A percentile compares a stretch with the other conserved stretches of the same genome.
These are phyloP conservation scores for Pseudogymnoascus sp. DNA, from an alignment of 2,329 filamentous ascomycete genomes.

Conservation along the genomic window DNA sequence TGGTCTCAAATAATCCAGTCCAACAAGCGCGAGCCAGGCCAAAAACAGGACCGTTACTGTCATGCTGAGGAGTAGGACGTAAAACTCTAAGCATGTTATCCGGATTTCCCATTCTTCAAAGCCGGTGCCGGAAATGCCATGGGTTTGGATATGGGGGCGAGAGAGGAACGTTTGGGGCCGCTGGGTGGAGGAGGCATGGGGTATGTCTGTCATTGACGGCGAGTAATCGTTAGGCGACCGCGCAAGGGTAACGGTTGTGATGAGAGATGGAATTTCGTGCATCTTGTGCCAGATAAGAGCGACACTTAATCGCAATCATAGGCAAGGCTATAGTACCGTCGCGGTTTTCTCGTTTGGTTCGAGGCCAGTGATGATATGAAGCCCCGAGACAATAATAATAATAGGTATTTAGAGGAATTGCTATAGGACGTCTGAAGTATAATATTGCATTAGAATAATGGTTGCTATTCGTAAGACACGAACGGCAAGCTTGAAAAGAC, in stretches of 20 bases:
- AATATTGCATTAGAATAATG: neutral
- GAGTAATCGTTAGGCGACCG: too few relatives aligned
- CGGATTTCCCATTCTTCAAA: slow-evolving; percentile 3
- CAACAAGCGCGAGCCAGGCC: slow-evolving; percentile 1
- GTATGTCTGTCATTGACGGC: neutral
- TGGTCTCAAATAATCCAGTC: neutral
- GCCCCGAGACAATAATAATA: neutral
- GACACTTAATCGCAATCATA: neutral
- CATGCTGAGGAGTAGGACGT: neutral
- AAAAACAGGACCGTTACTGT: neutral
- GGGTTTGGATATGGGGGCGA: neutral
- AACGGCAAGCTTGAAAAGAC: neutral
- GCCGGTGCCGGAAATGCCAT: neutral
- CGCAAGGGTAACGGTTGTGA: neutral
- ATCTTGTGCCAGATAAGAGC: neutral
- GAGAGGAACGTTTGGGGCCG: neutral
- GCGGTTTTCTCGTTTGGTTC: neutral
- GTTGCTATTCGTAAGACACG: neutral
- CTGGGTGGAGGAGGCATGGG: neutral
- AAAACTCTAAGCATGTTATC: slow-evolving; percentile 1
- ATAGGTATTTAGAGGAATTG: neutral
- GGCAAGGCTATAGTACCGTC: neutral
- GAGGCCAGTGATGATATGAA: neutral
- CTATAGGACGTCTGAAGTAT: neutral
- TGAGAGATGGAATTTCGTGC: neutral